phyloP scores from a whole-genome alignment of 352 stramenopile genomes.

The Phytophthora palmivora region DNA sequence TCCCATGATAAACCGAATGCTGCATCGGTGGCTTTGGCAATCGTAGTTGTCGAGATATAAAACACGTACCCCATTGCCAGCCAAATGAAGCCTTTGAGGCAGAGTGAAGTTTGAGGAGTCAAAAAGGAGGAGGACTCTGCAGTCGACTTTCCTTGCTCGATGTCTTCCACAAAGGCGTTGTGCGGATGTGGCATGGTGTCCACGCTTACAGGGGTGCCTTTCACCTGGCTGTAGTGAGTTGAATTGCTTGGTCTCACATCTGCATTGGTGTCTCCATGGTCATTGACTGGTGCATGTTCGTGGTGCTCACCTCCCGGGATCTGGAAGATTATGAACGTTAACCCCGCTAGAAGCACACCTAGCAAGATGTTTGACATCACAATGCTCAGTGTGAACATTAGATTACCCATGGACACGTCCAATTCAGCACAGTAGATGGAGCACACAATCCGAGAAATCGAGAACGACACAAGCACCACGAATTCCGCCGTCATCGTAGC shows the following conservation, averaged over 20 bases:
- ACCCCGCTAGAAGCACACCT: conserved; percentile 42
- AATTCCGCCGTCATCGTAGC: conserved; percentile 76
- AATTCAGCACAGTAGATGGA: conserved; percentile 68
- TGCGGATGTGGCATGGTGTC: conserved; percentile 11
- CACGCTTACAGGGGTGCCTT: conserved; percentile 6
- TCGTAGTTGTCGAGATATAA: conserved; percentile 58
- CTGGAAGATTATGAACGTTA: conserved; percentile 63
- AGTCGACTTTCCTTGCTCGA: conserved; percentile 1
- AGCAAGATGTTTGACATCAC: conserved; percentile 63
- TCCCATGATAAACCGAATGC: conserved; percentile 67
- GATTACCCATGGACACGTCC: conserved; percentile 55
- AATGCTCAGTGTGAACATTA: conserved; percentile 60
- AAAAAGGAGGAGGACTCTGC: conserved; percentile 4
- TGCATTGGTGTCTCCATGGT: not conserved
- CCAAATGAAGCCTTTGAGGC: conserved; percentile 74
- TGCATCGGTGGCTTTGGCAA: conserved; percentile 54
- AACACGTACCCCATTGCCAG: conserved; percentile 64
- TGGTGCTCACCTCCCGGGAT: conserved; percentile 41
- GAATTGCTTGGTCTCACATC: not conserved
- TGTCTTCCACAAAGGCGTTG: not conserved
- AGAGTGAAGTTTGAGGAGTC: conserved; percentile 32
- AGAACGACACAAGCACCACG: conserved; percentile 75
- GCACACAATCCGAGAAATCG: conserved; percentile 64
- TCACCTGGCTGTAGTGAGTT: conserved; percentile 28
- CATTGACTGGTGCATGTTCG: conserved; percentile 4